These are phyloP conservation scores for Globisporangium uncinulatum DNA, from an alignment of 352 stramenopile species.

Conservation along the genomic window DNA sequence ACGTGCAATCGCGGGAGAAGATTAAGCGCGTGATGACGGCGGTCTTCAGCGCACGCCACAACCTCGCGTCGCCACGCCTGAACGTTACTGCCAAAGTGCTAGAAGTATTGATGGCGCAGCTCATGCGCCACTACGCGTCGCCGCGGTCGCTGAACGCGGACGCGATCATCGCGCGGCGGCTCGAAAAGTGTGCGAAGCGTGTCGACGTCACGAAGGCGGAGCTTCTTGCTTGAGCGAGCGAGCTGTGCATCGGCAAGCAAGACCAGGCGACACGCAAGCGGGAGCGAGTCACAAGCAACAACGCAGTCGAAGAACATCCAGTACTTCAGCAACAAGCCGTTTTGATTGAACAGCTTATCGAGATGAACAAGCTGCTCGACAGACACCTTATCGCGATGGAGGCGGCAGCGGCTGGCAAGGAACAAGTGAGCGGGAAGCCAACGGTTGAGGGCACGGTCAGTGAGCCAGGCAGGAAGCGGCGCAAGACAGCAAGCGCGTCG, in stretches of 20 bases:
- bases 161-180: background rate
- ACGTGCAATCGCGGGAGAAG: background rate
- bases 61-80: background rate
- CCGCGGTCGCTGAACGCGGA: background rate
- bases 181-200: background rate
- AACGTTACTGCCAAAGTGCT: background rate
- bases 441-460: background rate
- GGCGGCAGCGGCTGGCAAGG: background rate
- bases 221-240: too few species aligned
- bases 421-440: too few species aligned
- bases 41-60: background rate
- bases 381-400: background rate
- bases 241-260: too few species aligned
- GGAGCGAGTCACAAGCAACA: too few species aligned
- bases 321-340: too few species aligned
- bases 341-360: too few species aligned
- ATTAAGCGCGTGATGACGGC: background rate
- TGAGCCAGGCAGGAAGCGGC: background rate
- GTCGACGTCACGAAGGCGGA: too few species aligned
- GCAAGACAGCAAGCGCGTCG: background rate
- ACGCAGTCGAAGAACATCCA: too few species aligned
- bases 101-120: background rate
- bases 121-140: background rate
- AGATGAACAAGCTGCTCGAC: background rate
- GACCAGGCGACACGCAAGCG: too few species aligned